These are phyloP conservation scores for Gnomoniopsis sp. DNA, from an alignment of 2,329 filamentous ascomycete genomes.

Conservation along the genomic window DNA sequence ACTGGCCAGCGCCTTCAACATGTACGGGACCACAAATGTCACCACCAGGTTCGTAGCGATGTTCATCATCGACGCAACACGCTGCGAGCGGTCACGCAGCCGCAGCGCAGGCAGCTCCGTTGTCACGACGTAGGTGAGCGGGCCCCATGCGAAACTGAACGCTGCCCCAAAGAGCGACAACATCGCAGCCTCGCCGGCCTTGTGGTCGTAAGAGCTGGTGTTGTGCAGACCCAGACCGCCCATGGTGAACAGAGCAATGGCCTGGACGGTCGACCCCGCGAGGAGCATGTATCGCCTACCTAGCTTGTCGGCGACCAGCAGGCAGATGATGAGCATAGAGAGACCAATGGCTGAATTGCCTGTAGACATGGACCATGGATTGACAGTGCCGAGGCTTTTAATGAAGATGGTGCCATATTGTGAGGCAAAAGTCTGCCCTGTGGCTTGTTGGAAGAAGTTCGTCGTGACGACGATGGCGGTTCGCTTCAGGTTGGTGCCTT, in stretches of 20 bases:
- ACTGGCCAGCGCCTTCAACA: constrained; percentile 31
- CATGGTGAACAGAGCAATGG: constrained; percentile 31
- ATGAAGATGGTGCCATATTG: constrained; percentile 30
- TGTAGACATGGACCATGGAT: constrained; percentile 26
- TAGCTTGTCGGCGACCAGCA: constrained; percentile 7
- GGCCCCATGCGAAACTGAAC: constrained; percentile 32
- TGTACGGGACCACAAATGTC: constrained; percentile 35
- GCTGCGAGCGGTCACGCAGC: constrained; percentile 30
- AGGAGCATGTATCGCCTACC: constrained; percentile 22
- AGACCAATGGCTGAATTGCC: constrained; percentile 5
- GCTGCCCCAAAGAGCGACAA: constrained; percentile 29
- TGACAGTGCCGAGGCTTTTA: constrained; percentile 26
- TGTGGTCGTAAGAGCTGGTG: constrained; percentile 18
- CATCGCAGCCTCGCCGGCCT: constrained; percentile 30
- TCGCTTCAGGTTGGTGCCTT: constrained; percentile 23
- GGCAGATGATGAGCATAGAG: not conserved
- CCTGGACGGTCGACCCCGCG: constrained; percentile 27
- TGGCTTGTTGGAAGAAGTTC: constrained; percentile 30
- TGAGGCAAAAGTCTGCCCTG: constrained; percentile 27
- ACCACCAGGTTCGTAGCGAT: constrained; percentile 30
- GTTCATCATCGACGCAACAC: constrained; percentile 27
- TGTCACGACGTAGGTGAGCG: constrained; percentile 32
- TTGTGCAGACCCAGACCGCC: constrained; percentile 30
- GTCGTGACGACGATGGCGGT: constrained; percentile 24
- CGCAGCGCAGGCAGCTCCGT: constrained; percentile 31